Base-by-base conservation (phyloP, 805 yeast species). In the Citeromyces nyonsensis region DNA sequence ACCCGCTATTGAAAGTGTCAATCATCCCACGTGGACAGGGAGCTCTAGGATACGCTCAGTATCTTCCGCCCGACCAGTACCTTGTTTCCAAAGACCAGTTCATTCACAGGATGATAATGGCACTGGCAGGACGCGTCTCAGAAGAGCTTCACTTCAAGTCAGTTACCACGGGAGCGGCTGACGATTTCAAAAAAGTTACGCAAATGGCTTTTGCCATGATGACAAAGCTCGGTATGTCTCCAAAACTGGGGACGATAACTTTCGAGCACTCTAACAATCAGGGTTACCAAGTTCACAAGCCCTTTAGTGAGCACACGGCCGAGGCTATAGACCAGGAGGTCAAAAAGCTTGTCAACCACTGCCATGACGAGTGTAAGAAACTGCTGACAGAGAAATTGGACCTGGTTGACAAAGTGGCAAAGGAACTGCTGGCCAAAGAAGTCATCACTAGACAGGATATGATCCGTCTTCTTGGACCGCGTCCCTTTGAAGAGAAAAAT, bases 1-100 rank as follows among this genome's bases (percentile, higher is more conserved):
- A 85, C 51, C 96, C 96, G 6, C 59, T 85, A 37, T 68, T 86
- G 37, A 85, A 85, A 54, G 95, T 85, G n/a, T 79, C 94, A 13
- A 85, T 85, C 43, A 82, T 85, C 39, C 96, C 96, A 36, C 73
- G 94, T 54, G 95, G 95, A 14, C 82, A 80, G 53, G 95, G 94
- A 32, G 94, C 95, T 10, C 61, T 85, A 35, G 96, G 96, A n/a
- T 85, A 86, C 52, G 95, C 96, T 3, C 95, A 86, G 54, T 82
- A 85, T 48, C 62, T 86, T 39, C 96, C 96, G 11, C 82, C 85
- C 20, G 96, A 86, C 52, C 79, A 78, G 44, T 82, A 80, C 41
- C 64, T 85, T 44, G 66, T 81, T 35, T 69, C 84, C 22, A 73
- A 75, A 30, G 76, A 77, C 45, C 91, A 86, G 49, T 70, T 80